A percentile compares a stretch with the other conserved stretches of the same genome.
Evolutionary conservation across 2,329 filamentous ascomycete species (phyloP).

Genomic region (Hymenoscyphus fraxineus): DNA sequence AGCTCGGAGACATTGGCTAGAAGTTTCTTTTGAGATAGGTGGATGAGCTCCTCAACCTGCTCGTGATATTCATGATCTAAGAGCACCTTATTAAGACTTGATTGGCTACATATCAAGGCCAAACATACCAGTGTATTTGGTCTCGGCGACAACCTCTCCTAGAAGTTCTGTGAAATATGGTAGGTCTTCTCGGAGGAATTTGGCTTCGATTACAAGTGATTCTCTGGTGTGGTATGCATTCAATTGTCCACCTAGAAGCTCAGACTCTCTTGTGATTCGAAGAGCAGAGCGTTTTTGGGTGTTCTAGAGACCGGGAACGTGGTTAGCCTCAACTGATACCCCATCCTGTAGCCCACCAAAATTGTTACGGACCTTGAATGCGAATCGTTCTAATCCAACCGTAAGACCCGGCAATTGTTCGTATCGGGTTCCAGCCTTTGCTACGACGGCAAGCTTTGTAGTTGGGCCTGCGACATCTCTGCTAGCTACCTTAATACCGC

Average conservation of each 20-base stretch:
- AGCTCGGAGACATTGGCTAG: constrained; percentile 59
- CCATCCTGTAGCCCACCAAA: not conserved
- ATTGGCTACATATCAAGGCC: constrained; percentile 13
- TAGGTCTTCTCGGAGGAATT: constrained; percentile 91
- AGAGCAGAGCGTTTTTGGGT: constrained; percentile 84
- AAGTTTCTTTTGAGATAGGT: constrained; percentile 71
- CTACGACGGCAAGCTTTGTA: constrained; percentile 84
- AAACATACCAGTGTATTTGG: constrained; percentile 75
- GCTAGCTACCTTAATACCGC: constrained; percentile 88
- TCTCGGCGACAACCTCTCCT: constrained; percentile 83
- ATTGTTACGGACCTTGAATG: constrained; percentile 75
- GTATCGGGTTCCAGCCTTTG: constrained; percentile 92
- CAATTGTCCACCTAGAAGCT: constrained; percentile 91
- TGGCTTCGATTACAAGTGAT: constrained; percentile 86
- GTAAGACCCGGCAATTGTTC: constrained; percentile 86
- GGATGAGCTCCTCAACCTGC: constrained; percentile 74
- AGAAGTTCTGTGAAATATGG: constrained; percentile 97
- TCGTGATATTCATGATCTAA: constrained; percentile 87
- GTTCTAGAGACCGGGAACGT: constrained; percentile 50
- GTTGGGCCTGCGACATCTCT: constrained; percentile 86
- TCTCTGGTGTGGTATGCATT: constrained; percentile 86
- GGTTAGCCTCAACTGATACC: constrained; percentile 14
- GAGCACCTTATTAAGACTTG: constrained; percentile 10
- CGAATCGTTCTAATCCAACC: constrained; percentile 88
- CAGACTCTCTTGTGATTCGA: constrained; percentile 89